These are phyloP conservation scores for Morella rubra DNA, from an alignment of 306 rosid genomes.

Conservation along the genomic window DNA sequence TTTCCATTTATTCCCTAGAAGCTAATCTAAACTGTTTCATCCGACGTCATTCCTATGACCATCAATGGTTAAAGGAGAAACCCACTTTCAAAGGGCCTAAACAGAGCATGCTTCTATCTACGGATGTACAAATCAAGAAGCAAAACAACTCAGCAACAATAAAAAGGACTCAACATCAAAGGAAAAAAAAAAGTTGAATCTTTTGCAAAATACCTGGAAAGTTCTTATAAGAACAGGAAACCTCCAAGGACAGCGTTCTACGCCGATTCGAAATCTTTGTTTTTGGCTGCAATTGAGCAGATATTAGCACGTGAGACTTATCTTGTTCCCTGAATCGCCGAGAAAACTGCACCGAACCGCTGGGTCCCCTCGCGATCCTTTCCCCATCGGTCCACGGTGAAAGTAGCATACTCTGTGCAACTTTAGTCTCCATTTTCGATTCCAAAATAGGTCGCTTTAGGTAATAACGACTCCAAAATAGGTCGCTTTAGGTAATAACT, in stretches of 20 bases:
- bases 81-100: neutral
- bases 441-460: neutral
- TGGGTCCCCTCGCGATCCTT: constrained; percentile 29
- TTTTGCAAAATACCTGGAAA: constrained; percentile 52
- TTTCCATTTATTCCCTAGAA: neutral
- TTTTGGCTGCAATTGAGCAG: constrained; percentile 34
- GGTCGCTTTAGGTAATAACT: neutral
- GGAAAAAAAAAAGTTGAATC: neutral
- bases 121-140: neutral
- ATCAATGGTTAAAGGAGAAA: neutral
- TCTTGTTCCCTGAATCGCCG: constrained; percentile 32
- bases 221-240: constrained; percentile 53
- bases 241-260: constrained; percentile 37
- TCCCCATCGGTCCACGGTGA: constrained; percentile 47
- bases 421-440: constrained; percentile 57
- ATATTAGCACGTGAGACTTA: constrained; percentile 37
- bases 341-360: constrained; percentile 35
- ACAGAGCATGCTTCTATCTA: neutral
- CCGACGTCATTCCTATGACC: neutral
- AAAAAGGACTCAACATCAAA: neutral
- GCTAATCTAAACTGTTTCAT: neutral
- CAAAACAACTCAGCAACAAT: neutral
- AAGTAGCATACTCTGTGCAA: constrained; percentile 38
- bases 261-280: constrained; percentile 32
- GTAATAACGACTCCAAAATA: constrained; percentile 4